phyloP scores from a whole-genome alignment of 371 early-diverging fungal genomes.

The Haplosporangium sp. region DNA sequence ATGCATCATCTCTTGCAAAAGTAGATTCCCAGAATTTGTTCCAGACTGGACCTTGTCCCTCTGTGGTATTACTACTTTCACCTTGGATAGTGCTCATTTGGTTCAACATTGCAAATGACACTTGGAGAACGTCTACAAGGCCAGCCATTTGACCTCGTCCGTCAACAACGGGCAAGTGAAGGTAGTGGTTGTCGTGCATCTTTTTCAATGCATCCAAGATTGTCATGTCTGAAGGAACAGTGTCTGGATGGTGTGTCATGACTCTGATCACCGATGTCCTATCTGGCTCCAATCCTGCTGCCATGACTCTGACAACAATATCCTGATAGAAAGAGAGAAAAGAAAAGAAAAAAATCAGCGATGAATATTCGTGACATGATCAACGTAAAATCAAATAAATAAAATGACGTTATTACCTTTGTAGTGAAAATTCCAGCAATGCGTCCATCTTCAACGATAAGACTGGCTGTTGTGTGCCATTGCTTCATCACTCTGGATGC shows the following conservation, averaged over 20 bases:
- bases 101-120: slow-evolving; percentile 81
- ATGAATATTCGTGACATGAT: neutral
- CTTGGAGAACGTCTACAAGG: slow-evolving; percentile 89
- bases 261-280: slow-evolving; percentile 90
- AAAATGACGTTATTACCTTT: slow-evolving; percentile 53
- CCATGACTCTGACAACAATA: slow-evolving; percentile 92
- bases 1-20: slow-evolving; percentile 62
- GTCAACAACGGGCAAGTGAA: slow-evolving; percentile 90
- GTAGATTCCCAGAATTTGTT: slow-evolving; percentile 67
- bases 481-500: slow-evolving; percentile 89
- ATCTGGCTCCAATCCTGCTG: slow-evolving; percentile 87
- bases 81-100: slow-evolving; percentile 64
- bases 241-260: slow-evolving; percentile 96
- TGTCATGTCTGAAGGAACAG: slow-evolving; percentile 77
- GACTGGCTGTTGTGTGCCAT: slow-evolving; percentile 84
- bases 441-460: slow-evolving; percentile 82
- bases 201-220: slow-evolving; percentile 91
- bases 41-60: slow-evolving; percentile 65
- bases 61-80: slow-evolving; percentile 45
- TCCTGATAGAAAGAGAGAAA: slow-evolving; percentile 61
- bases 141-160: slow-evolving; percentile 76
- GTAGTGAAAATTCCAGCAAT: slow-evolving; percentile 91
- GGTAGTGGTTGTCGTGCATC: slow-evolving; percentile 87
- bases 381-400: neutral
- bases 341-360: neutral